phyloP scores from a whole-genome alignment of 768 basidiomycete genomes.

The Lyophyllum semitale region DNA sequence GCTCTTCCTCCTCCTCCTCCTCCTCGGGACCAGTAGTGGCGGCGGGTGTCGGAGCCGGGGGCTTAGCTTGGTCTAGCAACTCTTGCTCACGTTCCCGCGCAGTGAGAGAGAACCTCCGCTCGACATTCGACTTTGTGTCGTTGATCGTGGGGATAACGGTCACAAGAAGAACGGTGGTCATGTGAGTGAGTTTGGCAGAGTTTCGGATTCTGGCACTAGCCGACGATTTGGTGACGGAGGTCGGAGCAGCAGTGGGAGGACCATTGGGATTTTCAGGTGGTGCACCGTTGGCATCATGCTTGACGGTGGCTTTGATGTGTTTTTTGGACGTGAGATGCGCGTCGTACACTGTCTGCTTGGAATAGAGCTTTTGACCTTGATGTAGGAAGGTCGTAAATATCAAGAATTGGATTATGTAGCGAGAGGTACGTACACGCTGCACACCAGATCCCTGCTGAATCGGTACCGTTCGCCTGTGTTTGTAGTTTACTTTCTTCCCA shows the following conservation, averaged over 20 bases:
- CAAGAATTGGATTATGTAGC: not conserved
- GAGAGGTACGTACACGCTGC: conserved; percentile 69
- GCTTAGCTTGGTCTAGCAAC: conserved; percentile 69
- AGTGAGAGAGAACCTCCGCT: conserved; percentile 94
- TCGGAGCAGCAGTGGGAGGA: conserved; percentile 29
- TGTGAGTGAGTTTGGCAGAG: conserved; percentile 71
- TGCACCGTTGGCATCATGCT: conserved; percentile 54
- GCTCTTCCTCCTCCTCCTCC: conserved; percentile 93
- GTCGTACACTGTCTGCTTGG: conserved; percentile 97
- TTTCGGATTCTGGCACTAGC: conserved; percentile 55
- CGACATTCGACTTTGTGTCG: conserved; percentile 95
- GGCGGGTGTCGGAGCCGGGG: conserved; percentile 48
- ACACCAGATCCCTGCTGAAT: conserved; percentile 84
- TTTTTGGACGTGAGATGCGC: conserved; percentile 96
- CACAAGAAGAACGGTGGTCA: conserved; percentile 67
- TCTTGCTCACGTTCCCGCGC: conserved; percentile 98
- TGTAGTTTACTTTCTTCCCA: conserved; percentile 65
- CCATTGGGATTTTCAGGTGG: conserved; percentile 64
- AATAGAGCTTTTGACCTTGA: conserved; percentile 91
- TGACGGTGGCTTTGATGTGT: conserved; percentile 88
- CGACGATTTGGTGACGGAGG: conserved; percentile 31
- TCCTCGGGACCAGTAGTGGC: conserved; percentile 54
- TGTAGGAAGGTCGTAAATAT: not conserved
- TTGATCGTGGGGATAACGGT: conserved; percentile 66
- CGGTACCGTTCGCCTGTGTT: conserved; percentile 43